Conservation (phyloP, 129 eudicot genomes). For the Centella asiatica region DNA sequence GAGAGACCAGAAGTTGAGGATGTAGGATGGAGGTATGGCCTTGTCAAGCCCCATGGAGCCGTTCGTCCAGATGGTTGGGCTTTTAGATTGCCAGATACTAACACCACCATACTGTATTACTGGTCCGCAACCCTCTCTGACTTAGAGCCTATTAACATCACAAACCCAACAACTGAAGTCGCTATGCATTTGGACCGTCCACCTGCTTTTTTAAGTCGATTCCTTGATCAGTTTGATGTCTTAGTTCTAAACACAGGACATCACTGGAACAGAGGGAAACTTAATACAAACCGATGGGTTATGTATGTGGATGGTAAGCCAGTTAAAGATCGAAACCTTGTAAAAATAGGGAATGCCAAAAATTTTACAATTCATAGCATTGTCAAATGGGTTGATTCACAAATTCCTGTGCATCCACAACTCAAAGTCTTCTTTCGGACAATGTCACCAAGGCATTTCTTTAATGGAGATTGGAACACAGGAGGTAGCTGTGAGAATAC, state of each 20-base stretch:
- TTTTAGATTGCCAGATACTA: slow-evolving; percentile 36
- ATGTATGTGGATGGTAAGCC: slow-evolving; percentile 39
- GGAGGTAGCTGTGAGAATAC: slow-evolving; percentile 51
- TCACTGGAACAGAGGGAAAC: slow-evolving; percentile 53
- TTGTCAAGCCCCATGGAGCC: slow-evolving; percentile 27
- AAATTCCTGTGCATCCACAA: slow-evolving; percentile 19
- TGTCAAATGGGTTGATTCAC: slow-evolving; percentile 39
- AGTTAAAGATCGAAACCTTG: slow-evolving; percentile 20
- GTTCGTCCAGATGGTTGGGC: slow-evolving; percentile 57
- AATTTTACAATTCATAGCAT: slow-evolving; percentile 31
- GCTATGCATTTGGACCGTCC: slow-evolving; percentile 53
- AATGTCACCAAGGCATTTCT: slow-evolving; percentile 49
- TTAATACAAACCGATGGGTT: slow-evolving; percentile 43
- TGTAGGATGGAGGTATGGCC: slow-evolving; percentile 32
- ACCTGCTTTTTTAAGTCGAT: slow-evolving; percentile 27
- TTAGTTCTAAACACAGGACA: slow-evolving; percentile 50
- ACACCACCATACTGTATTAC: slow-evolving; percentile 47
- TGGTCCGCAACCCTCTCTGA: slow-evolving; percentile 52
- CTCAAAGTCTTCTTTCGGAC: slow-evolving; percentile 38
- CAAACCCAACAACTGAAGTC: slow-evolving; percentile 28
- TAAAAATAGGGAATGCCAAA: slow-evolving; percentile 33
- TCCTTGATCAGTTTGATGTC: slow-evolving; percentile 26
- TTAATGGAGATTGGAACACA: slow-evolving; percentile 47
- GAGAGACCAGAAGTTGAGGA: slow-evolving; percentile 28
- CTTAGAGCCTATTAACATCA: slow-evolving; percentile 30